Percentiles rank a stretch among this genome's conserved stretches.
These are phyloP conservation scores for Lactifluus hygrophoroides DNA, from an alignment of 768 basidiomycete genomes.

Conservation along the genomic window DNA sequence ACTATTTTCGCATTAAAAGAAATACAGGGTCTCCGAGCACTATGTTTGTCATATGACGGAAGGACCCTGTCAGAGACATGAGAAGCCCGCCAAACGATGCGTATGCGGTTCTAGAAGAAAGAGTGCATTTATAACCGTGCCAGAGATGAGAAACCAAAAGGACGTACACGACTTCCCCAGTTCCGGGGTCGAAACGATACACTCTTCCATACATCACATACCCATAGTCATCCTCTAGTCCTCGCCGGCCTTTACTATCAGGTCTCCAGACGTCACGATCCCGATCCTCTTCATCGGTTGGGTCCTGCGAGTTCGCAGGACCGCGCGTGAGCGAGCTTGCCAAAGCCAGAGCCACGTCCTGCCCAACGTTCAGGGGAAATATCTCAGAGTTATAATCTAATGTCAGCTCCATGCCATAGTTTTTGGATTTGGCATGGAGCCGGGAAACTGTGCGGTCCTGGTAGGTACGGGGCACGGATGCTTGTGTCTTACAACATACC, in stretches of 20 bases:
- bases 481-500: conserved; percentile 42
- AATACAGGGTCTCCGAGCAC: conserved; percentile 93
- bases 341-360: conserved; percentile 78
- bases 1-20: conserved; percentile 63
- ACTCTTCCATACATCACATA: conserved; percentile 99
- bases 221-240: conserved; percentile 91
- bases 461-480: not conserved
- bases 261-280: conserved; percentile 79
- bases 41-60: conserved; percentile 84
- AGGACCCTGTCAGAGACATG: conserved; percentile 88
- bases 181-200: conserved; percentile 91
- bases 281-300: conserved; percentile 54
- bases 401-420: conserved; percentile 86
- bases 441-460: conserved; percentile 64
- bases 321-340: conserved; percentile 69
- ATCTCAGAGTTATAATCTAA: conserved; percentile 94
- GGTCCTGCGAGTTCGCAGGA: conserved; percentile 41
- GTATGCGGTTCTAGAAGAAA: conserved; percentile 70
- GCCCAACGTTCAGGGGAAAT: conserved; percentile 58
- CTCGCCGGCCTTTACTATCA: conserved; percentile 71
- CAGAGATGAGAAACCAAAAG: not conserved
- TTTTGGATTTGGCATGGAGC: conserved; percentile 80
- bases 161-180: conserved; percentile 76
- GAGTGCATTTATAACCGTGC: conserved; percentile 15
- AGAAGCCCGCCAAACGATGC: conserved; percentile 94